These are phyloP conservation scores for Saccharomycopsis sp. DNA, from an alignment of 805 yeast species.

Conservation along the genomic window DNA sequence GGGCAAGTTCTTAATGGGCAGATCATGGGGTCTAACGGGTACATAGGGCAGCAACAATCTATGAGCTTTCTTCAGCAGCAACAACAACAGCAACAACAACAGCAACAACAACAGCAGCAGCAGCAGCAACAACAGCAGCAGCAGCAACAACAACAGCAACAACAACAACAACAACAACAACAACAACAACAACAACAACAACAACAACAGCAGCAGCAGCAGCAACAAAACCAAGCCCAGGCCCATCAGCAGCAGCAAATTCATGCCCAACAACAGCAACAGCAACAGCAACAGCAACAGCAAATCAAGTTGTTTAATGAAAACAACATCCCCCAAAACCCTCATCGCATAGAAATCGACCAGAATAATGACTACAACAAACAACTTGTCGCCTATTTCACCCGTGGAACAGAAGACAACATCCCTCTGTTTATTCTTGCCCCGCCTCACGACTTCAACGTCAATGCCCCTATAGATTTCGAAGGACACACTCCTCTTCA, in stretches of 20 bases:
- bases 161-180: not conserved
- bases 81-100: not conserved
- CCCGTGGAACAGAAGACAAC: constrained; percentile 22
- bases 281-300: not conserved
- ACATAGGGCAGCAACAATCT: not conserved
- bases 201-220: not conserved
- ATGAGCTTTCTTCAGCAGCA: constrained; percentile 5
- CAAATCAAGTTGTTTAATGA: not conserved
- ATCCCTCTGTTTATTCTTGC: constrained; percentile 34
- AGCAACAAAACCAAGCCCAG: not conserved
- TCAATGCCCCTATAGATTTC: constrained; percentile 64
- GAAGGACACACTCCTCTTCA: constrained; percentile 80
- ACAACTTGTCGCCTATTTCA: constrained; percentile 17
- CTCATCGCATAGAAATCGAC: not conserved
- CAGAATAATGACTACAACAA: constrained; percentile 2
- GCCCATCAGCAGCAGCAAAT: too few species aligned
- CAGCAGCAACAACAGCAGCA: not conserved
- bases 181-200: not conserved
- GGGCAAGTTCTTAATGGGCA: not conserved
- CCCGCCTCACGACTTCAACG: constrained; percentile 59
- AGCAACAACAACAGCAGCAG: not conserved
- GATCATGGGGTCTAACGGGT: not conserved
- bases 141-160: not conserved
- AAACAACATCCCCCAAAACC: not conserved
- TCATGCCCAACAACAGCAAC: not conserved